Evolutionary conservation across 495 filamentous ascomycete species (phyloP).

Genomic region (Venustampulla echinocandica): DNA sequence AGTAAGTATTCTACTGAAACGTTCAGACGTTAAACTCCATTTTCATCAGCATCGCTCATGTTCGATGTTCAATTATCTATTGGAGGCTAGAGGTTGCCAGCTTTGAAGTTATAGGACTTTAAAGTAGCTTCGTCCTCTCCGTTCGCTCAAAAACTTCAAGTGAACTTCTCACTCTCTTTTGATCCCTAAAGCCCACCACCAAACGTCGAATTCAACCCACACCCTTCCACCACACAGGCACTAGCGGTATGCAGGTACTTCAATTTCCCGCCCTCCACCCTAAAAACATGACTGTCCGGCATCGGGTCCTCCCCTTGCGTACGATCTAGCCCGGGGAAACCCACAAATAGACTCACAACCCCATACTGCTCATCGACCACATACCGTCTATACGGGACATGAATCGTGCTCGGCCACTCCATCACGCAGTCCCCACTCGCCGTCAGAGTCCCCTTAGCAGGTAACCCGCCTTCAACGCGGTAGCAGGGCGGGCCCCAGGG

Average conservation of each 20-base stretch:
- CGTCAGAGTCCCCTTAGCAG: slow-evolving; percentile 8
- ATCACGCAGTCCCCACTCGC: slow-evolving; percentile 12
- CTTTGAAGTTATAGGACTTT: too few species aligned
- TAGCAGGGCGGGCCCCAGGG: slow-evolving; percentile 42
- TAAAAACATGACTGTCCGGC: slow-evolving; percentile 43
- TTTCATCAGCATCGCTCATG: too few species aligned
- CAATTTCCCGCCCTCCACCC: slow-evolving; percentile 40
- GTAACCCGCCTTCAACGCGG: slow-evolving; percentile 38
- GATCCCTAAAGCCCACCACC: too few species aligned
- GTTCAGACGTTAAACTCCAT: slow-evolving; percentile 7
- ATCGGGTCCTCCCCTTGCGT: slow-evolving; percentile 19
- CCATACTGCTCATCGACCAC: slow-evolving; percentile 45
- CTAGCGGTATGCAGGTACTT: slow-evolving; percentile 36
- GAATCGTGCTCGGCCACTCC: slow-evolving; percentile 21
- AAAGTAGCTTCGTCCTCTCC: too few species aligned
- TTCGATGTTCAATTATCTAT: too few species aligned
- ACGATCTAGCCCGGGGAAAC: slow-evolving; percentile 23
- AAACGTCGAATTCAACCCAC: slow-evolving; percentile 2
- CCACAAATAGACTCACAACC: slow-evolving; percentile 36
- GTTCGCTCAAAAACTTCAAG: too few species aligned
- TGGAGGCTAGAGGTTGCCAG: too few species aligned
- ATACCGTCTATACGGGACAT: slow-evolving; percentile 34
- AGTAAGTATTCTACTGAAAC: slow-evolving; percentile 8
- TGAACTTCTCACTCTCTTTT: too few species aligned
- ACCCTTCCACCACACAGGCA: slow-evolving; percentile 1